Percentiles rank a stretch among this genome's conserved stretches.
Conservation (phyloP, 2,329 filamentous ascomycete genomes). For the Tolypocladium amazonense region DNA sequence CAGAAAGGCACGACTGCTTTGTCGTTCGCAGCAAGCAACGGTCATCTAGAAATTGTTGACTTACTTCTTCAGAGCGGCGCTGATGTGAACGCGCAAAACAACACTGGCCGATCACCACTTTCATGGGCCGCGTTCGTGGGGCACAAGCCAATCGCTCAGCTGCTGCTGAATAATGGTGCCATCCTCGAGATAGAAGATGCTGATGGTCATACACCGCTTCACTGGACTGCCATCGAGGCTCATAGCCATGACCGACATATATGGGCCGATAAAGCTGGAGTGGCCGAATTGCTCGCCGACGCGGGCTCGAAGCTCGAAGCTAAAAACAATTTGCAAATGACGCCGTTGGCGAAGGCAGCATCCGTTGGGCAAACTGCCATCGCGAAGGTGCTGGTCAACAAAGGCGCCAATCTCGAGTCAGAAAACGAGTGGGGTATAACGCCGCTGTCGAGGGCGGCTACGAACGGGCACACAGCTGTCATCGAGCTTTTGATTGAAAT, state of each 20-base stretch:
- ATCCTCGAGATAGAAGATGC: neutral
- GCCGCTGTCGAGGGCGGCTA: neutral
- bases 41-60: neutral
- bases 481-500: neutral
- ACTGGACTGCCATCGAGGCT: neutral
- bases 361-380: neutral
- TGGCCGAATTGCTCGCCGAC: neutral
- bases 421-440: neutral
- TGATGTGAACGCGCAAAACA: neutral
- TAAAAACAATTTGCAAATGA: neutral
- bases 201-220: neutral
- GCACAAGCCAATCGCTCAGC: neutral
- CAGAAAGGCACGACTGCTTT: neutral
- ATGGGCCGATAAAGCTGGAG: neutral
- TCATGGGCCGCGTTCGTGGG: neutral
- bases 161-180: neutral
- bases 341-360: neutral
- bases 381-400: neutral
- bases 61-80: neutral
- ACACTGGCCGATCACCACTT: neutral
- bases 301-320: neutral
- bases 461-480: neutral
- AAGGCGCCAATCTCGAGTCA: neutral
- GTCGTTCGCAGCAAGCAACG: neutral
- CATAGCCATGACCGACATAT: neutral